Base-by-base conservation (phyloP, 257 asterid species). In the Dorcoceras hygrometricum region DNA sequence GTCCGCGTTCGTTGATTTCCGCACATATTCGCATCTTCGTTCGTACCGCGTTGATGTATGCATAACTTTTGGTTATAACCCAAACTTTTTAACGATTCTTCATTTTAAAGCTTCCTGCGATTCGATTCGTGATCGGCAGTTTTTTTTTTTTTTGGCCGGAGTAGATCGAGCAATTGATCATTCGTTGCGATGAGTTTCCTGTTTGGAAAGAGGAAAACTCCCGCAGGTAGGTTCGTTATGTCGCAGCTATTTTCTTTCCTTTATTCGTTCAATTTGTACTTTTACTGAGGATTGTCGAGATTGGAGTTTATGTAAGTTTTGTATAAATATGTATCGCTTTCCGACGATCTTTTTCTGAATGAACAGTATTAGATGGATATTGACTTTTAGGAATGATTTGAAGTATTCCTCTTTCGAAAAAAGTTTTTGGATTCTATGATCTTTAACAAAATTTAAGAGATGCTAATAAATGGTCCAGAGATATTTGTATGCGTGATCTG, bases 121-220 rank as follows among this genome's bases (percentile, higher is more conserved):
- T 43, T 73, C 48, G 54, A 26, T 70, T 65, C 67, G 43, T 58
- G 23, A 48, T 68, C 76, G 32, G 64, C 59, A 59, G 65, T 59
- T 12, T 58, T 68, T 57, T 34, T 8, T 39, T 29, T 29, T 29
- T 29, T 6, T 29, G 6, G 8, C 57, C 50, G 62, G 69, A 28
- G 71, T 60, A 63, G 46, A 74, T 59, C 65, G 65, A 57, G 68
- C 57, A 27, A 58, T 75, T 61, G 25, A 54, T 46, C 22, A 46
- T 46, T 14, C 54, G 4, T 75, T 34, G 79, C 77, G 72, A 93
- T 93, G 98, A 89, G 94, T 82, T 93, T 93, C 81, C 82, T 93
- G 18, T 93, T 93, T 65, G 96, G 98, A 53, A 93, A 86, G 86
- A 78, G 78, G 75, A 92, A 92, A 78, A 86, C 98, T 73, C 97